Conservation (phyloP, 116 monocot genomes). For the Cymodocea nodosa region DNA sequence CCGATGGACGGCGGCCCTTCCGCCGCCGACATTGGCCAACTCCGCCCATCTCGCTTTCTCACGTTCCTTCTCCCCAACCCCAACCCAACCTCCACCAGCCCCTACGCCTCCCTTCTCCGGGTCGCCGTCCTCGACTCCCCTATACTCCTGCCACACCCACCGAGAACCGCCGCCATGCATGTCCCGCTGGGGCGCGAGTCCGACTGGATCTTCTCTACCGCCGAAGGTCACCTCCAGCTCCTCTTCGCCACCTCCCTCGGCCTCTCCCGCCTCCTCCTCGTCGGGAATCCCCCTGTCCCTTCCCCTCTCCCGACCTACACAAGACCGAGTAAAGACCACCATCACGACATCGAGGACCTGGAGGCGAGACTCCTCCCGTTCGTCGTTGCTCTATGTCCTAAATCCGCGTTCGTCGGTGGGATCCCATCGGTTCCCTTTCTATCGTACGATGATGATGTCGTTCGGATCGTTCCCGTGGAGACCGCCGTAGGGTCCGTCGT, state of each 20-base stretch:
- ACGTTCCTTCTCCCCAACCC: conserved; percentile 57
- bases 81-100: conserved; percentile 5
- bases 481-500: conserved; percentile 29
- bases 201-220: conserved; percentile 89
- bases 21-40: conserved; percentile 5
- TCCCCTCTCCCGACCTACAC: conserved; percentile 14
- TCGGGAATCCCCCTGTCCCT: conserved; percentile 19
- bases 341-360: not conserved
- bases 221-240: conserved; percentile 58
- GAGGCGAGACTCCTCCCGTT: conserved; percentile 35
- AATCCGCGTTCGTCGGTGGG: conserved; percentile 16
- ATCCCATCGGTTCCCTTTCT: conserved; percentile 62
- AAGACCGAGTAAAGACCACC: conserved; percentile 5
- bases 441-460: conserved; percentile 53
- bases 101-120: conserved; percentile 17
- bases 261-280: conserved; percentile 50
- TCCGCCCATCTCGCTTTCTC: conserved; percentile 31
- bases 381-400: conserved; percentile 62
- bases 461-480: conserved; percentile 30
- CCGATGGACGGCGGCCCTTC: conserved; percentile 1
- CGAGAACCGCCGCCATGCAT: conserved; percentile 35
- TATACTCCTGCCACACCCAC: not conserved
- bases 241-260: conserved; percentile 37
- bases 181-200: conserved; percentile 58
- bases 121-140: conserved; percentile 77